A percentile compares a stretch with the other conserved stretches of the same genome.
Evolutionary conservation across 2,329 filamentous ascomycete genomes (phyloP).

Genomic region (Ascochyta clinopodiicola): DNA sequence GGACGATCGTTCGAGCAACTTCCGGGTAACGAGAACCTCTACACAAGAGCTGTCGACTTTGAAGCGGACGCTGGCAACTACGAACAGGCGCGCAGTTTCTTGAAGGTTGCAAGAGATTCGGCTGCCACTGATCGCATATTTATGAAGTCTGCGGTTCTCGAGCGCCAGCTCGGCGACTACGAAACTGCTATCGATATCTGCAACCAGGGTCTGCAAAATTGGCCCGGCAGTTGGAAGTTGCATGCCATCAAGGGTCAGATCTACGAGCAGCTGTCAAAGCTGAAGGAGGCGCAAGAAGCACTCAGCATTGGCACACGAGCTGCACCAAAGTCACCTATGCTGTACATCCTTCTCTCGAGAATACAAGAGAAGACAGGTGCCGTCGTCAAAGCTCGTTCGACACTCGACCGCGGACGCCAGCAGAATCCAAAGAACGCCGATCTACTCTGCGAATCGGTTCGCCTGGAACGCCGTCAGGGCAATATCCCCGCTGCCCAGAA

Average conservation of each 20-base stretch:
- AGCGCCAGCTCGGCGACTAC: constrained; percentile 79
- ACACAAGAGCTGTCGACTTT: constrained; percentile 93
- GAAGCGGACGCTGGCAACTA: constrained; percentile 88
- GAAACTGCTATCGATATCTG: constrained; percentile 86
- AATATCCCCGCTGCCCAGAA: constrained; percentile 85
- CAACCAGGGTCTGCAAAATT: constrained; percentile 83
- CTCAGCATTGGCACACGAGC: constrained; percentile 88
- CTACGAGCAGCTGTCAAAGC: constrained; percentile 82
- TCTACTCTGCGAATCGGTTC: constrained; percentile 92
- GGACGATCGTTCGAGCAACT: constrained; percentile 93
- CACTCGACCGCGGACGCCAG: constrained; percentile 88
- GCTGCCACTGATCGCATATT: constrained; percentile 95
- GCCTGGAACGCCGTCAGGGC: constrained; percentile 85
- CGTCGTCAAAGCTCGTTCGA: constrained; percentile 88
- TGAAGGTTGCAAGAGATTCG: constrained; percentile 82
- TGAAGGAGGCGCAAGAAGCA: constrained; percentile 85
- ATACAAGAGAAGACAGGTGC: constrained; percentile 86
- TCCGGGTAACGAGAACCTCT: constrained; percentile 96
- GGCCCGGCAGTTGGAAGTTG: constrained; percentile 84
- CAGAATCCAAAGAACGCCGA: constrained; percentile 84
- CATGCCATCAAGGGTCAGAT: constrained; percentile 99
- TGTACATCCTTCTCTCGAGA: constrained; percentile 89
- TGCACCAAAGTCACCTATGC: constrained; percentile 79
- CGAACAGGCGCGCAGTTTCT: constrained; percentile 80
- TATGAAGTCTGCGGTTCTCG: constrained; percentile 95